Evolutionary conservation across 78 protist genomes (phyloP).

Genomic region (Dictyostelium discoideum): DNA sequence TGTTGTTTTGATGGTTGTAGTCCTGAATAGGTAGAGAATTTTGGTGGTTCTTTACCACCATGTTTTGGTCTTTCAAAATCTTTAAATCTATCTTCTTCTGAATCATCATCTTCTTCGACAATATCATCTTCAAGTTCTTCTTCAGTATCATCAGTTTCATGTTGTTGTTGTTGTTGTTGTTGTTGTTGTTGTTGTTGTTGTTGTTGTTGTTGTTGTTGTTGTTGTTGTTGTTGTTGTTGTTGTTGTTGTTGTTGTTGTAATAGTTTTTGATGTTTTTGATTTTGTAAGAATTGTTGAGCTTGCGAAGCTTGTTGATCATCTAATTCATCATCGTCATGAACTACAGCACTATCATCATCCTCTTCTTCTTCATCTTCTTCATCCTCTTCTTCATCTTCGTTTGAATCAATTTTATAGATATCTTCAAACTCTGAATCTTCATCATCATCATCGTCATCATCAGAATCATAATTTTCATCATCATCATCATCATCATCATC

Average conservation of each 20-base stretch:
- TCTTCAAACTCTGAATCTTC: background rate
- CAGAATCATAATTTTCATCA: background rate
- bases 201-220: background rate
- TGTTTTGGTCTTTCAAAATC: background rate
- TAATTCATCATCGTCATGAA: slow-evolving; percentile 2
- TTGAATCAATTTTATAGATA: background rate
- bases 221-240: background rate
- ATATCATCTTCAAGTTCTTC: background rate
- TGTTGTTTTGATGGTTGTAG: background rate
- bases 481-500: background rate
- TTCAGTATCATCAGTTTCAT: background rate
- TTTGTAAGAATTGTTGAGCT: background rate
- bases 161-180: background rate
- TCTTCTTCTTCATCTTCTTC: background rate
- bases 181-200: background rate
- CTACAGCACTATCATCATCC: background rate
- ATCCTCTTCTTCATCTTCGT: background rate
- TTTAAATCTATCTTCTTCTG: background rate
- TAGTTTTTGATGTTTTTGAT: background rate
- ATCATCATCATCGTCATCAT: background rate
- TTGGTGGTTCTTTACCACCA: slow-evolving; percentile 25
- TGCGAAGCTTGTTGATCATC: background rate
- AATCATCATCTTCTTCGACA: background rate
- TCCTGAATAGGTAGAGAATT: background rate
- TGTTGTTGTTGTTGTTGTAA: background rate